Percentiles rank a stretch among this genome's conserved stretches.
Conservation (phyloP, 345 rosid species). For the Sonneratia caseolaris region DNA sequence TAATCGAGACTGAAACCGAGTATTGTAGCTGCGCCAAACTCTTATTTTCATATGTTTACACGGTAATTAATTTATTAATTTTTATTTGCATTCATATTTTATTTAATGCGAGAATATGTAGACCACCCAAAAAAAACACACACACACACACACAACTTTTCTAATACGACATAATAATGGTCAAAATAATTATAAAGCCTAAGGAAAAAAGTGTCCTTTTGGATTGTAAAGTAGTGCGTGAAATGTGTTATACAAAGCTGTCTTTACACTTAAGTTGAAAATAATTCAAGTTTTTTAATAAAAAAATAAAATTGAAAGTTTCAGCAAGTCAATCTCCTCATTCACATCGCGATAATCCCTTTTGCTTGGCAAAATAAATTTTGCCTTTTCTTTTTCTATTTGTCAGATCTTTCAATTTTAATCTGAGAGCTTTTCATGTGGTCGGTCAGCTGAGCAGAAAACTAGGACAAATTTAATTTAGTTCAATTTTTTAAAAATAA, state of each 20-base stretch:
- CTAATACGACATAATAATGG: too few relatives aligned
- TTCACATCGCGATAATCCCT: neutral
- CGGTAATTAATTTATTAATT: too few relatives aligned
- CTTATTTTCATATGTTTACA: too few relatives aligned
- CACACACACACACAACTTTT: too few relatives aligned
- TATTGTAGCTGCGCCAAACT: too few relatives aligned
- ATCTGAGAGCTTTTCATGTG: neutral
- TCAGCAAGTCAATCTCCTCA: neutral
- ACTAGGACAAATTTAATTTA: slow-evolving; percentile 3
- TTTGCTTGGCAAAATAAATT: neutral
- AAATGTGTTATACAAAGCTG: neutral
- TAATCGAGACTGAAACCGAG: too few relatives aligned
- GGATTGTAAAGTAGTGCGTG: neutral
- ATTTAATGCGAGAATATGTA: too few relatives aligned
- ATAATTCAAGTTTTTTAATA: neutral
- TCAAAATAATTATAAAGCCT: neutral
- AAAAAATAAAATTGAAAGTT: neutral
- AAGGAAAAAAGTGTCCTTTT: neutral
- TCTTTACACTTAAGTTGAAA: neutral
- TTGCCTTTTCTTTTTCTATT: neutral
- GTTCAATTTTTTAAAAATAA: neutral
- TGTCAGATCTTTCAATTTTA: slow-evolving; percentile 8
- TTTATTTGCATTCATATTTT: too few relatives aligned
- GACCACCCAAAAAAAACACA: too few relatives aligned
- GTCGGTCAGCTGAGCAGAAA: slow-evolving; percentile 12